phyloP scores from a whole-genome alignment of 2,329 filamentous ascomycete genomes.

The Fusarium neocosmosporiellum region DNA sequence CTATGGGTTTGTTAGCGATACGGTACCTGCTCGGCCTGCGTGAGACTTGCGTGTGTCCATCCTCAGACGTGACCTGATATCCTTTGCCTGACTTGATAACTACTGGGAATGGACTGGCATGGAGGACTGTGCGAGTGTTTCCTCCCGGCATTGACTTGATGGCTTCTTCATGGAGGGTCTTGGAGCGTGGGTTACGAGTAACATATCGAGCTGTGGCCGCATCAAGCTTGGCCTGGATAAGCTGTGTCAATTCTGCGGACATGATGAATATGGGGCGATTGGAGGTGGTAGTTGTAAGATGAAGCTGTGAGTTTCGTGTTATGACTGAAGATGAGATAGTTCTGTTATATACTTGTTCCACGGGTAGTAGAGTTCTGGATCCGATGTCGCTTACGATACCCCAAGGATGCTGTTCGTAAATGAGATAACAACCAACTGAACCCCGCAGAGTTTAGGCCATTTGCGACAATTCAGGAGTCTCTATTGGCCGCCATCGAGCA shows the following conservation, averaged over 20 bases:
- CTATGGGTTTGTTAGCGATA: conserved; percentile 33
- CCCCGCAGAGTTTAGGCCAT: background rate
- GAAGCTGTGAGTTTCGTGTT: background rate
- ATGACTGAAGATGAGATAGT: background rate
- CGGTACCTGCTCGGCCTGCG: too few relatives aligned
- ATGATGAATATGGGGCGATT: conserved; percentile 8
- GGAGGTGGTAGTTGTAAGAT: background rate
- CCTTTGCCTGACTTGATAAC: conserved; percentile 52
- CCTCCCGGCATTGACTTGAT: conserved; percentile 55
- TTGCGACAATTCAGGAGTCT: background rate
- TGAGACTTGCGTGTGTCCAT: conserved; percentile 49
- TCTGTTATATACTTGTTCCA: background rate
- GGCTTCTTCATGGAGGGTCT: conserved; percentile 52
- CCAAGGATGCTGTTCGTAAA: conserved; percentile 12
- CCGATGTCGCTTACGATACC: background rate
- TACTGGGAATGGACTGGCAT: conserved; percentile 58
- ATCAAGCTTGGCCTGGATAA: conserved; percentile 45
- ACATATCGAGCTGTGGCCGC: conserved; percentile 50
- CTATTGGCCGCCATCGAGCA: background rate
- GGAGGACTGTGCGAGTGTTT: conserved; percentile 58
- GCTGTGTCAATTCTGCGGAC: conserved; percentile 31
- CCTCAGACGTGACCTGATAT: conserved; percentile 53
- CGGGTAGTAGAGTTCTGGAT: background rate
- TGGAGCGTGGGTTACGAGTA: conserved; percentile 52
- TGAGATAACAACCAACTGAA: background rate